Evolutionary conservation across 805 yeast species (phyloP).

Genomic region (Candida insectalens): DNA sequence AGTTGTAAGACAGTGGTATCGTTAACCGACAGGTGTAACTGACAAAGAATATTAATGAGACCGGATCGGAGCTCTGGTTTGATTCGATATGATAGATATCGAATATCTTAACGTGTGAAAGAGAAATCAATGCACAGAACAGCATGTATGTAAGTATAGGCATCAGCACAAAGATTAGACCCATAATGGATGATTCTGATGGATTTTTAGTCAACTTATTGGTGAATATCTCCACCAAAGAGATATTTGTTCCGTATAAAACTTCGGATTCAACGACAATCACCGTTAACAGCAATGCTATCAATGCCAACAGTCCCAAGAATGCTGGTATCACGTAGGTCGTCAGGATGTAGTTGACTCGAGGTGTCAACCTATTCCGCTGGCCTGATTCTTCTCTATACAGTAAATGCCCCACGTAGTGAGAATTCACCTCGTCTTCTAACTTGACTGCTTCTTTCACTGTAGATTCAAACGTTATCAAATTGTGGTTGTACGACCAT

Average conservation of each 20-base stretch:
- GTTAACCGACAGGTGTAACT: slow-evolving; percentile 76
- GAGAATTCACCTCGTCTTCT: slow-evolving; percentile 49
- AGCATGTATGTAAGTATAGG: slow-evolving; percentile 57
- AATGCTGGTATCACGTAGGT: slow-evolving; percentile 29
- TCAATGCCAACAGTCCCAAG: slow-evolving; percentile 32
- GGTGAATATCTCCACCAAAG: slow-evolving; percentile 43
- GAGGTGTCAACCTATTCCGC: neutral
- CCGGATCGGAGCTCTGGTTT: slow-evolving; percentile 61
- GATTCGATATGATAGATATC: slow-evolving; percentile 65
- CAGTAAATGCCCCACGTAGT: slow-evolving; percentile 18
- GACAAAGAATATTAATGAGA: slow-evolving; percentile 66
- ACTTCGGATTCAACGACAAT: slow-evolving; percentile 65
- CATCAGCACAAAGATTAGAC: slow-evolving; percentile 33
- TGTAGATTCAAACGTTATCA: slow-evolving; percentile 45
- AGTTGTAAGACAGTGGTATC: slow-evolving; percentile 74
- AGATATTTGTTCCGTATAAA: slow-evolving; percentile 56
- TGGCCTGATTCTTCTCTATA: slow-evolving; percentile 11
- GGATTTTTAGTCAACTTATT: slow-evolving; percentile 15
- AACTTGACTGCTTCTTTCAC: slow-evolving; percentile 38
- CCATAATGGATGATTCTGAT: slow-evolving; percentile 9
- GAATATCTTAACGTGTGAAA: slow-evolving; percentile 61
- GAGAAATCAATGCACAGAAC: slow-evolving; percentile 51
- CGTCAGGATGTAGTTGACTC: neutral
- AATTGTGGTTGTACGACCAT: slow-evolving; percentile 42
- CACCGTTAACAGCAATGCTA: slow-evolving; percentile 36